Evolutionary conservation across 176 grass and related monocot species (phyloP), one percentile per base, ranked within the genome.

Genomic region (Musa beccarii): DNA sequence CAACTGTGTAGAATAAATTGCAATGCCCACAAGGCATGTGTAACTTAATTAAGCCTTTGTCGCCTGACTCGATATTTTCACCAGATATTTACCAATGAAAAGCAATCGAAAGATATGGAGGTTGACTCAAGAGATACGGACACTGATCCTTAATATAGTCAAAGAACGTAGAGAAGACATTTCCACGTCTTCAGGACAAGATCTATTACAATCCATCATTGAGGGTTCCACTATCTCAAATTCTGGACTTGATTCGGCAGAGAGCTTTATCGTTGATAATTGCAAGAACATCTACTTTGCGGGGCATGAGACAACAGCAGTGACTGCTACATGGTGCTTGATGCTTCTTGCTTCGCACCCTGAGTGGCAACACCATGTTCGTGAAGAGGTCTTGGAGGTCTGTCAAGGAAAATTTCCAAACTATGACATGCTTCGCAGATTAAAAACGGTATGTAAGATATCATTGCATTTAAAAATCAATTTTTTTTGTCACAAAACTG

Each of bases 271-370:
- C 0, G 79, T 92, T 3, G 89, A 92, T 77, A 96, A 96, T 68
- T 96, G 93, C 84, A 92, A 92, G 79, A 92, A 86, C 65, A 88
- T 96, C 20, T 96, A 89, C 85, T 92, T 96, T 1, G 85, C 81
- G 9, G 87, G 85, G n/a, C 88, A 86, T 63, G 93, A 92, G 64
- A 96, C 93, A 2, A 86, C 76, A 0, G 79, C 89, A 7, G 86
- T 81, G 54, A 79, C 85, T 0, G 77, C 83, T 16, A 68, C 87
- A 1, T 92, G 89, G 93, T 96, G 89, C 51, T 78, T 96, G 72
- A 76, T 96, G 79, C 85, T 96, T 70, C 89, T 96, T 51, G 83
- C 87, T 5, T 65, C 87, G 8, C 75, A 96, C 73, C 87, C 87
- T 10, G 67, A 92, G 19, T 92, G 93, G 93, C 93, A 90, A 67